Percentiles rank a stretch among this genome's conserved stretches.
Conservation (phyloP, 2,329 filamentous ascomycete species). For the Sphaceloma murrayae region DNA sequence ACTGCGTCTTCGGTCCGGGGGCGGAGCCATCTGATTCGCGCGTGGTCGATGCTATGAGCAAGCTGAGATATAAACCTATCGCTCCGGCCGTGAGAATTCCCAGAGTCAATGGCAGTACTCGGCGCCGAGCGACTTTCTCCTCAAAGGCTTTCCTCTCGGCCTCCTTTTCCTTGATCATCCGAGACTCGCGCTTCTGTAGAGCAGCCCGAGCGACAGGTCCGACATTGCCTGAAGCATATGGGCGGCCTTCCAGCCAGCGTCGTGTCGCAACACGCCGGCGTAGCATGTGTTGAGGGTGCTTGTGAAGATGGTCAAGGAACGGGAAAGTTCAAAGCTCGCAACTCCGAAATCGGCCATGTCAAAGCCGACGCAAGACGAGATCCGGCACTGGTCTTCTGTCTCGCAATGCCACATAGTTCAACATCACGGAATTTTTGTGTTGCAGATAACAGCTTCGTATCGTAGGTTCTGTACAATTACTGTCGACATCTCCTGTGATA, state of each 20-base stretch:
- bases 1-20: conserved; percentile 23
- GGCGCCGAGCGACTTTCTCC: conserved; percentile 14
- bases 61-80: conserved; percentile 33
- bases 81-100: conserved; percentile 29
- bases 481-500: too few relatives aligned
- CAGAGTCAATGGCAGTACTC: conserved; percentile 10
- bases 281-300: background rate
- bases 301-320: background rate
- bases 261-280: too few relatives aligned
- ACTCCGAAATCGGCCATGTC: background rate
- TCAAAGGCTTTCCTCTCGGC: background rate
- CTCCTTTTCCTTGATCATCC: background rate
- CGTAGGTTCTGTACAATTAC: conserved; percentile 1
- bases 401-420: too few relatives aligned
- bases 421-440: background rate
- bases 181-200: background rate
- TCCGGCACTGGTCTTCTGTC: too few relatives aligned
- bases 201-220: background rate
- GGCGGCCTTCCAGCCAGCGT: background rate
- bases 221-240: background rate
- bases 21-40: conserved; percentile 22
- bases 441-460: background rate
- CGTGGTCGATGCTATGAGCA: conserved; percentile 28
- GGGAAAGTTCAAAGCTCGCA: background rate
- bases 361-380: conserved; percentile 8